Conservation (phyloP, 495 filamentous ascomycete genomes). For the Aspergillus affinis region DNA sequence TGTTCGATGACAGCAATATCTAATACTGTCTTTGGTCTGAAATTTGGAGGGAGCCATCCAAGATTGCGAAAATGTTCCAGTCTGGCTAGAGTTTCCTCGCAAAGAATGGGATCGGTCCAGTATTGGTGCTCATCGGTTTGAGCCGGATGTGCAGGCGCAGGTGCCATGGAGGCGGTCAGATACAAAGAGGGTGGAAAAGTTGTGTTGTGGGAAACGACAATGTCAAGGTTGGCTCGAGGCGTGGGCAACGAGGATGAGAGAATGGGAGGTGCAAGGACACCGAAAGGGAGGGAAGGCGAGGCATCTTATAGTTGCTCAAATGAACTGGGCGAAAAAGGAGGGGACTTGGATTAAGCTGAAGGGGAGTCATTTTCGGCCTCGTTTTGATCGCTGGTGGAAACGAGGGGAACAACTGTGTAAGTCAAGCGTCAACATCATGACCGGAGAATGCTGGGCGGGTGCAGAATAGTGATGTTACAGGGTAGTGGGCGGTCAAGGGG, state of each 20-base stretch:
- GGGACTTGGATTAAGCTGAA: neutral
- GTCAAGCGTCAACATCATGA: too few relatives aligned
- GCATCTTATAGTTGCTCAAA: conserved; percentile 23
- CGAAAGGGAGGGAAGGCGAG: conserved; percentile 15
- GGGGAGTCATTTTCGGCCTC: conserved; percentile 12
- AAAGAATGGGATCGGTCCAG: conserved; percentile 36
- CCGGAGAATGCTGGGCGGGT: too few relatives aligned
- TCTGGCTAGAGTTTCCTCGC: conserved; percentile 30
- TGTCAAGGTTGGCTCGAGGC: too few relatives aligned
- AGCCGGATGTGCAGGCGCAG: conserved; percentile 17
- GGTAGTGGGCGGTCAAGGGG: too few relatives aligned
- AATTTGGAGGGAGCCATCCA: conserved; percentile 34
- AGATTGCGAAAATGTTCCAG: conserved; percentile 28
- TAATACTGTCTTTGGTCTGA: conserved; percentile 28
- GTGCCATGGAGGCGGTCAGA: conserved; percentile 17
- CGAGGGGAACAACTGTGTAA: too few relatives aligned
- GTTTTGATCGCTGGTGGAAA: neutral
- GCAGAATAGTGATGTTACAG: too few relatives aligned
- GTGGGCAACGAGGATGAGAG: too few relatives aligned
- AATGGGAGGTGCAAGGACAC: too few relatives aligned
- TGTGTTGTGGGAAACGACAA: too few relatives aligned
- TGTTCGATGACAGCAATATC: conserved; percentile 27
- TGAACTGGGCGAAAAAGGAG: conserved; percentile 9
- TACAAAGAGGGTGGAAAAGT: neutral
- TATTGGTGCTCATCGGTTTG: conserved; percentile 26